phyloP scores from a whole-genome alignment of 148 eudicot genomes.

The Hydrangea macrophylla region DNA sequence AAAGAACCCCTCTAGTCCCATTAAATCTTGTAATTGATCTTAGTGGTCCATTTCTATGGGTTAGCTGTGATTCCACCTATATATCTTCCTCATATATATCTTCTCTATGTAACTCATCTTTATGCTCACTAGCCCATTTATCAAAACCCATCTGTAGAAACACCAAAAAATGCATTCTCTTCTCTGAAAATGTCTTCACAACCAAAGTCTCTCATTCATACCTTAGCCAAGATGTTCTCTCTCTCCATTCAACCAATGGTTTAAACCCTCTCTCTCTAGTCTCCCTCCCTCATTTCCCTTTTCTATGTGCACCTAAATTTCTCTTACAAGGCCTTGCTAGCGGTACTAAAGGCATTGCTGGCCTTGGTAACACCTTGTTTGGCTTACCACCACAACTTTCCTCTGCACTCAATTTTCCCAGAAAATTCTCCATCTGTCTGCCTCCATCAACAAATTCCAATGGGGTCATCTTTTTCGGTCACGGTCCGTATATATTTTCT shows the following conservation, averaged over 20 bases:
- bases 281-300: constrained; percentile 12
- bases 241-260: constrained; percentile 12
- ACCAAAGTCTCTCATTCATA: constrained; percentile 2
- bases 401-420: neutral
- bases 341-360: constrained; percentile 1
- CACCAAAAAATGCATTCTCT: constrained; percentile 12
- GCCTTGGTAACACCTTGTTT: constrained; percentile 9
- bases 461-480: constrained; percentile 14
- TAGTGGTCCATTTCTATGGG: constrained; percentile 15
- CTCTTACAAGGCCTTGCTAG: constrained; percentile 3
- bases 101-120: constrained; percentile 4
- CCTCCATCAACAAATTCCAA: neutral
- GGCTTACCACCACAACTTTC: constrained; percentile 12
- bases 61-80: constrained; percentile 6
- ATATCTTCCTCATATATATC: constrained; percentile 9
- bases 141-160: neutral
- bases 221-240: constrained; percentile 1
- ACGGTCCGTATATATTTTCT: constrained; percentile 15
- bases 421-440: constrained; percentile 17
- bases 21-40: constrained; percentile 13
- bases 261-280: neutral
- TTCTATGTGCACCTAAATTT: constrained; percentile 3
- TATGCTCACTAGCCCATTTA: constrained; percentile 10
- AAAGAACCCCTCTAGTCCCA: constrained; percentile 14
- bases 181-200: constrained; percentile 15